Conservation (phyloP, 1,139 yeast species). For the Kodamaea anthophila region DNA sequence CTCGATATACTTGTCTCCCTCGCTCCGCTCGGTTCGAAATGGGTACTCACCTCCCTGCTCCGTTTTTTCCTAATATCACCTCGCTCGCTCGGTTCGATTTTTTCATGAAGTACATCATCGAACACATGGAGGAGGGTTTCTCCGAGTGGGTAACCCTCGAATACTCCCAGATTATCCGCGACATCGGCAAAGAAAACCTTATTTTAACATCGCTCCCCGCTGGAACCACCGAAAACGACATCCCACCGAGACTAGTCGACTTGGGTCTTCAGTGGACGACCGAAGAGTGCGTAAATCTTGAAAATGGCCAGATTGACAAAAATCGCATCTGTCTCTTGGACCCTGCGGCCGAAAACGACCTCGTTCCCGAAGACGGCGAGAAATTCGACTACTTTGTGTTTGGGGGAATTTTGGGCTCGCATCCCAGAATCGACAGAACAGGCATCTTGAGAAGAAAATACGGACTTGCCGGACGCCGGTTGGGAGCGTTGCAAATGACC, state of each 20-base stretch:
- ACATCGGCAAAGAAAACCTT: conserved; percentile 73
- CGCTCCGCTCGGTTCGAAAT: too few species aligned
- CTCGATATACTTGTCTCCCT: too few species aligned
- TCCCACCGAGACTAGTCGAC: conserved; percentile 55
- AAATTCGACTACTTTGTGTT: conserved; percentile 82
- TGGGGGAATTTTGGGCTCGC: conserved; percentile 95
- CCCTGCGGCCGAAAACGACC: conserved; percentile 74
- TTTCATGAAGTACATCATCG: conserved; percentile 86
- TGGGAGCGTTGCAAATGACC: conserved; percentile 90
- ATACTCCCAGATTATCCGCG: conserved; percentile 73
- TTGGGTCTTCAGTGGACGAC: conserved; percentile 81
- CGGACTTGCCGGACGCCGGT: conserved; percentile 77
- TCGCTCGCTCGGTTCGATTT: too few species aligned
- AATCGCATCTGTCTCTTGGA: conserved; percentile 75
- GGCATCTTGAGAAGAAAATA: conserved; percentile 75
- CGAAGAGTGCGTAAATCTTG: conserved; percentile 53
- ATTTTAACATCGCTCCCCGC: conserved; percentile 72
- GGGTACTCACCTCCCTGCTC: too few species aligned
- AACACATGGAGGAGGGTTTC: conserved; percentile 96
- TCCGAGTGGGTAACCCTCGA: conserved; percentile 94
- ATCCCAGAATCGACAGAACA: conserved; percentile 94
- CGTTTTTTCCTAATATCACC: conserved; percentile 5
- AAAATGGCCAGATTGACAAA: conserved; percentile 37
- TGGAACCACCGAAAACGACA: conserved; percentile 52
- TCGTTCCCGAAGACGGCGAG: conserved; percentile 60